Conservation (phyloP, 2,329 filamentous ascomycete genomes). For the Talaromyces sp. region DNA sequence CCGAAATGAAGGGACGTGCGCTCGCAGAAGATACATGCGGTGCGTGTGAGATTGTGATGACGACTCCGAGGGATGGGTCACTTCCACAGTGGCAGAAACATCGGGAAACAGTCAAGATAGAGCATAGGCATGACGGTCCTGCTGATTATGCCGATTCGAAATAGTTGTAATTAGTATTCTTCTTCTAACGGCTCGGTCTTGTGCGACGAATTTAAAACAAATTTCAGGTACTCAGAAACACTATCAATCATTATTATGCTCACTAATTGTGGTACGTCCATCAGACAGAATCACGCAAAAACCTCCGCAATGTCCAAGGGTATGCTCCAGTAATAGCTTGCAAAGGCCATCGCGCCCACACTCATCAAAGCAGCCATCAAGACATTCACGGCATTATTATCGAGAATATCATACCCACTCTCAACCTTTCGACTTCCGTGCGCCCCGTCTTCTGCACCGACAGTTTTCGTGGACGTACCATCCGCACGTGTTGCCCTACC, state of each 20-base stretch:
- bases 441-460: constrained; percentile 43
- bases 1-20: not conserved
- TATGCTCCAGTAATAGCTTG: constrained; percentile 34
- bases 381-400: constrained; percentile 95
- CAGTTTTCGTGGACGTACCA: constrained; percentile 19
- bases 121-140: not conserved
- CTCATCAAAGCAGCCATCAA: constrained; percentile 85
- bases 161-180: not conserved
- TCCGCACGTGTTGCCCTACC: constrained; percentile 23
- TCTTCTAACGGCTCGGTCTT: not conserved
- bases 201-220: not conserved
- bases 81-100: not conserved
- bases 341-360: constrained; percentile 66
- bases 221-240: not conserved
- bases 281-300: not conserved
- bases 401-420: constrained; percentile 69
- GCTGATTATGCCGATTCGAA: not conserved
- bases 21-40: not conserved
- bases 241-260: not conserved
- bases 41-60: not conserved
- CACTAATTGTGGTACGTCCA: not conserved
- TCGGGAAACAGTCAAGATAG: not conserved
- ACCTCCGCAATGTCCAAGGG: constrained; percentile 11
- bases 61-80: not conserved
- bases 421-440: constrained; percentile 57